Evolutionary conservation across 139 green algal genomes (phyloP).

Genomic region (Chlorella sp.): DNA sequence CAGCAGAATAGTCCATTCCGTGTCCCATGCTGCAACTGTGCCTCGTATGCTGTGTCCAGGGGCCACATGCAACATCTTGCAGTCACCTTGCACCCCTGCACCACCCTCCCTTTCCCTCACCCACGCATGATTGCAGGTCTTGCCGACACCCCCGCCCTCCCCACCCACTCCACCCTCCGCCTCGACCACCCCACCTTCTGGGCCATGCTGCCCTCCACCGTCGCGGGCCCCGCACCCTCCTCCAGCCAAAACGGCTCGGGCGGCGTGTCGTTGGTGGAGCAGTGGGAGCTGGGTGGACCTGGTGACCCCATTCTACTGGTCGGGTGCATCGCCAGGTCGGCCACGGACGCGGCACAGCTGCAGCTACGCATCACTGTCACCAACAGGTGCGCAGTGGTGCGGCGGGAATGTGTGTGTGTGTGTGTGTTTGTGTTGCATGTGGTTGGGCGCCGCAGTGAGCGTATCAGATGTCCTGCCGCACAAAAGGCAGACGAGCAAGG

Average conservation of each 20-base stretch:
- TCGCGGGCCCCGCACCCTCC: too few relatives aligned
- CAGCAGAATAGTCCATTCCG: too few relatives aligned
- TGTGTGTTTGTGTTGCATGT: too few relatives aligned
- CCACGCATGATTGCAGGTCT: neutral
- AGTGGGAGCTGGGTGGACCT: conserved; percentile 35
- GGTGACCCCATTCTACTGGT: conserved; percentile 37
- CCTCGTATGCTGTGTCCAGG: too few relatives aligned
- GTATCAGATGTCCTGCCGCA: too few relatives aligned
- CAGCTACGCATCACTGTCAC: neutral
- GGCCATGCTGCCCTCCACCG: conserved; percentile 4
- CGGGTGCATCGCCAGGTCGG: conserved; percentile 6
- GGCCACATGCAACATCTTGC: too few relatives aligned
- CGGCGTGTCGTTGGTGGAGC: neutral
- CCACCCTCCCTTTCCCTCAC: too few relatives aligned
- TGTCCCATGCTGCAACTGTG: too few relatives aligned
- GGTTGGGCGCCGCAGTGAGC: too few relatives aligned
- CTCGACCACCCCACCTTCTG: conserved; percentile 18
- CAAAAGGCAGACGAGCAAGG: too few relatives aligned
- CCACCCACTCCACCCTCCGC: neutral
- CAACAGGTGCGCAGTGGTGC: conserved; percentile 12
- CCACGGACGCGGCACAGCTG: conserved; percentile 4
- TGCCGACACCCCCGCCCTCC: neutral
- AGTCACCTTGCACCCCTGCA: too few relatives aligned
- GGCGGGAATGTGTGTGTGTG: too few relatives aligned
- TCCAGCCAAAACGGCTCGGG: neutral